phyloP scores from a whole-genome alignment of 495 filamentous ascomycete genomes.

The Jackrogersella minutella region DNA sequence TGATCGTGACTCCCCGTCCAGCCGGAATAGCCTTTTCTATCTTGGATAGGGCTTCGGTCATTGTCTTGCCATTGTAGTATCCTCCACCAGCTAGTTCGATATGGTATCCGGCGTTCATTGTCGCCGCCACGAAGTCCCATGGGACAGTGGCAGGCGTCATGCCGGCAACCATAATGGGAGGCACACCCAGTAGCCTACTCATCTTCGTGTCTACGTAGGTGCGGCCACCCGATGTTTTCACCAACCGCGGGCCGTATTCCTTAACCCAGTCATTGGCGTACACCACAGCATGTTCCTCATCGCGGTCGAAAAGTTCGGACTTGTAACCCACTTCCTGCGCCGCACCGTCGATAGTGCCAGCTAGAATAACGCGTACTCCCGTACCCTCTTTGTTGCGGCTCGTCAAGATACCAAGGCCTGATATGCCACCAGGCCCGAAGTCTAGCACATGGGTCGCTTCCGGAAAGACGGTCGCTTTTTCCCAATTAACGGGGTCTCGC shows the following conservation, averaged over 20 bases:
- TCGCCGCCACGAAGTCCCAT: constrained; percentile 91
- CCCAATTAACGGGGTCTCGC: constrained; percentile 91
- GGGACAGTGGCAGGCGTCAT: constrained; percentile 92
- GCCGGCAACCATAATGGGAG: constrained; percentile 89
- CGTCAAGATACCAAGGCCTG: constrained; percentile 93
- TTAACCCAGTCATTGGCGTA: constrained; percentile 99
- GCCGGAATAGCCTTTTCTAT: constrained; percentile 88
- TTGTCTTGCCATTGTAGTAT: constrained; percentile 89
- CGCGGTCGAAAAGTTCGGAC: constrained; percentile 94
- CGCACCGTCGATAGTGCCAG: constrained; percentile 87
- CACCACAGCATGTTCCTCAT: constrained; percentile 90
- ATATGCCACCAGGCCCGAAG: constrained; percentile 95
- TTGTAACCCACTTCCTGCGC: constrained; percentile 94
- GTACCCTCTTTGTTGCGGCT: constrained; percentile 99
- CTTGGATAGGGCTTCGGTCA: constrained; percentile 88
- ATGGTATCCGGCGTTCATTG: constrained; percentile 92
- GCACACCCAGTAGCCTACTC: constrained; percentile 88
- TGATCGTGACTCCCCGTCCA: constrained; percentile 91
- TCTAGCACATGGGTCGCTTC: constrained; percentile 92
- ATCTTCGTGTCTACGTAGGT: constrained; percentile 98
- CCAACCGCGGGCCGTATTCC: constrained; percentile 86
- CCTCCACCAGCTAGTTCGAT: constrained; percentile 88
- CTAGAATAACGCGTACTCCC: constrained; percentile 92
- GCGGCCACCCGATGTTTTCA: constrained; percentile 84
- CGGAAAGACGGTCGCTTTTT: constrained; percentile 88